These are phyloP conservation scores for Trichophaea hybrida DNA, from an alignment of 2,329 filamentous ascomycete species.

Conservation along the genomic window DNA sequence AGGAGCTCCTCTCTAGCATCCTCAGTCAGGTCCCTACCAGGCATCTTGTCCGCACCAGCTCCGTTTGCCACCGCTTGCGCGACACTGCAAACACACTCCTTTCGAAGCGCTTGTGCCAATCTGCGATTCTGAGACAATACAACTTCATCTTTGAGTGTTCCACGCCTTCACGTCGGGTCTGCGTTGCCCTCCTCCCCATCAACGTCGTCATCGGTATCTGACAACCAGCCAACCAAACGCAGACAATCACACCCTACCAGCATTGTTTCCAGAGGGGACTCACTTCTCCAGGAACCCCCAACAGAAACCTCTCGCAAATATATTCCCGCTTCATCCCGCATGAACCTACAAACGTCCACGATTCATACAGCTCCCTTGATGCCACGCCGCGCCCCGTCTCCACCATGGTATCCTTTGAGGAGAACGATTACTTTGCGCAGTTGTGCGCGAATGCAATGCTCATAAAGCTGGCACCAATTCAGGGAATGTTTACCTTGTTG, in stretches of 20 bases:
- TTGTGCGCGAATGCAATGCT: constrained; percentile 7
- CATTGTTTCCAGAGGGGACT: constrained; percentile 3
- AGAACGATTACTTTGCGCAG: constrained; percentile 12
- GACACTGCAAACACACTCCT: constrained; percentile 5
- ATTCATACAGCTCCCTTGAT: neutral
- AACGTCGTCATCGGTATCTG: neutral
- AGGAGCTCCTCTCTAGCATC: constrained; percentile 34
- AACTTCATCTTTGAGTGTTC: constrained; percentile 17
- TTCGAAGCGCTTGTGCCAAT: constrained; percentile 7
- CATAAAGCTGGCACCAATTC: neutral
- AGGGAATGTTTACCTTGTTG: neutral
- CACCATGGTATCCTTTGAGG: constrained; percentile 6
- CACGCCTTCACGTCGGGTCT: constrained; percentile 10
- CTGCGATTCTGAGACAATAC: constrained; percentile 4
- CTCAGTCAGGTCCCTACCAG: constrained; percentile 10
- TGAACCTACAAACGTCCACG: neutral
- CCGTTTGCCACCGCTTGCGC: neutral
- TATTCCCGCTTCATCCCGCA: constrained; percentile 14
- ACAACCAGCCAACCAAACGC: neutral
- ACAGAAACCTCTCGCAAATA: neutral
- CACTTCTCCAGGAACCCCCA: neutral
- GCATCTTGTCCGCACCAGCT: constrained; percentile 5
- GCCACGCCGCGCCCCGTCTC: neutral
- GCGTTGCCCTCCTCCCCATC: neutral
- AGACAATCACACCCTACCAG: constrained; percentile 15